A percentile compares a stretch with the other conserved stretches of the same genome.
Conservation (phyloP, 257 asterid genomes). For the Penstemon newberryi region DNA sequence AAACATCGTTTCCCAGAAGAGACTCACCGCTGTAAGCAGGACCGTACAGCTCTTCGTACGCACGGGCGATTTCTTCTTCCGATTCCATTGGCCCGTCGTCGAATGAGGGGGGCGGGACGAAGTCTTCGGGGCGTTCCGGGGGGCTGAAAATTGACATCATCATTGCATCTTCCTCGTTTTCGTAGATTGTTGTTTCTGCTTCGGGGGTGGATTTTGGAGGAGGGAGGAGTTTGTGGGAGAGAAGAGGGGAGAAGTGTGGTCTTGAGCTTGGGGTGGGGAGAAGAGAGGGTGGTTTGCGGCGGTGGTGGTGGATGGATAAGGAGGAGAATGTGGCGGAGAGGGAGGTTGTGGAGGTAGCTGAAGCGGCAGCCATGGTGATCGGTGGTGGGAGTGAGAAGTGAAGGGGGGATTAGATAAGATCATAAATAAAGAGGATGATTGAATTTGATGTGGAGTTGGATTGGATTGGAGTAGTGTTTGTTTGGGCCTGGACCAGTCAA, state of each 20-base stretch:
- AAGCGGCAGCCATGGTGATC: constrained; percentile 37
- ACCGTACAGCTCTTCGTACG: constrained; percentile 80
- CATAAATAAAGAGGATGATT: background rate
- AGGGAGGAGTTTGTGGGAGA: constrained; percentile 29
- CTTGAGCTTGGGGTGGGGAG: constrained; percentile 24
- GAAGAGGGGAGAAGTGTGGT: constrained; percentile 19
- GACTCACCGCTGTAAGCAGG: constrained; percentile 80
- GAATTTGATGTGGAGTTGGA: too few species aligned
- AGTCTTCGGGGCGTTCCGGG: constrained; percentile 67
- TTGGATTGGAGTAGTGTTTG: too few species aligned
- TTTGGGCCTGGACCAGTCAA: too few species aligned
- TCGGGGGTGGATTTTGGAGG: constrained; percentile 41
- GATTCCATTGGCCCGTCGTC: constrained; percentile 74
- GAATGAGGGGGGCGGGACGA: constrained; percentile 58
- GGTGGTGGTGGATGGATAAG: constrained; percentile 45
- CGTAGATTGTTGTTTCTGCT: constrained; percentile 46
- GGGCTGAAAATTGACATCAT: constrained; percentile 46
- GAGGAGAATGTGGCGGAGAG: constrained; percentile 62
- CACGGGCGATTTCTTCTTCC: constrained; percentile 76
- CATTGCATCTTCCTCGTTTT: constrained; percentile 54
- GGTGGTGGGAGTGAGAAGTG: constrained; percentile 24
- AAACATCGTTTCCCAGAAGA: constrained; percentile 61
- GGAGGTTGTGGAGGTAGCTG: constrained; percentile 44
- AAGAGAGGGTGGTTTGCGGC: constrained; percentile 20
- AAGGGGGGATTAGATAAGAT: constrained; percentile 2